Evolutionary conservation across 495 filamentous ascomycete species (phyloP).

Genomic region (Parachaetomium inaequale): DNA sequence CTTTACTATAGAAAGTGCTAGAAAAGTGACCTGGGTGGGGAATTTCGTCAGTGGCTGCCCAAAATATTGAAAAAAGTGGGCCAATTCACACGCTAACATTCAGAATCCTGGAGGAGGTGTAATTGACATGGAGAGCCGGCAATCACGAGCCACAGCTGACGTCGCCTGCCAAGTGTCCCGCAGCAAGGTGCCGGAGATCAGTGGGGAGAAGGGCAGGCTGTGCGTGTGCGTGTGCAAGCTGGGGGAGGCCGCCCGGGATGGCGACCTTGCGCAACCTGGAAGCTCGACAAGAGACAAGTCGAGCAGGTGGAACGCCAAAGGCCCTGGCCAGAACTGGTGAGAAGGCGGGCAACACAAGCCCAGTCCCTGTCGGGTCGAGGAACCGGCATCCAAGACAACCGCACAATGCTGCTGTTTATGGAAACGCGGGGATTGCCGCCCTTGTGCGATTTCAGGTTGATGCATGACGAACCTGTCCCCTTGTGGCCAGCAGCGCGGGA

Average conservation of each 20-base stretch:
- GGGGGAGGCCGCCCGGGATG: background rate
- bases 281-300: background rate
- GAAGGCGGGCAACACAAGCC: too few relatives aligned
- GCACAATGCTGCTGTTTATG: constrained; percentile 7
- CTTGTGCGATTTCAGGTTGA: constrained; percentile 5
- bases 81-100: too few relatives aligned
- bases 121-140: too few relatives aligned
- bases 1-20: too few relatives aligned
- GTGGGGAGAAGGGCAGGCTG: constrained; percentile 19
- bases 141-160: constrained; percentile 16
- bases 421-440: constrained; percentile 11
- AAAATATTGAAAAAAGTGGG: too few relatives aligned
- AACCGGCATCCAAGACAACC: background rate
- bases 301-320: background rate
- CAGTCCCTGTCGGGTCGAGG: background rate
- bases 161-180: constrained; percentile 13
- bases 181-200: constrained; percentile 16
- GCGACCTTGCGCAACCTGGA: background rate
- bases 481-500: constrained; percentile 5
- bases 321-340: too few relatives aligned
- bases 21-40: too few relatives aligned
- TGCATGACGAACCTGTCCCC: constrained; percentile 5
- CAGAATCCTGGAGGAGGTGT: too few relatives aligned
- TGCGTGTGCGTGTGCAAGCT: background rate
- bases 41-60: too few relatives aligned